A percentile compares a stretch with the other conserved stretches of the same genome.
These are phyloP conservation scores for Asterella californica DNA, from an alignment of 225 moss, liverwort and hornwort genomes.

Conservation along the genomic window DNA sequence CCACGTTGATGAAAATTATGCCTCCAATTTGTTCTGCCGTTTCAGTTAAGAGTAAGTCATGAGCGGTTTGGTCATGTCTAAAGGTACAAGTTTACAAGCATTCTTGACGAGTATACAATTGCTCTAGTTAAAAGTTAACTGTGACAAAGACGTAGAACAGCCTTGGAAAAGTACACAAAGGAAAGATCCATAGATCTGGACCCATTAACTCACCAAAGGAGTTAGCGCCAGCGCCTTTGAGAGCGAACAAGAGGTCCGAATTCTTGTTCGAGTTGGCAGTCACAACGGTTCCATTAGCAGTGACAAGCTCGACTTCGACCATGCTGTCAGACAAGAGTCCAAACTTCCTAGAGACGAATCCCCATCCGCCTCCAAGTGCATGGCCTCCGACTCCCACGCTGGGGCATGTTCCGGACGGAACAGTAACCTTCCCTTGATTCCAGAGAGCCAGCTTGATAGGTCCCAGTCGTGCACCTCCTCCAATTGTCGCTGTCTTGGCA, in stretches of 20 bases:
- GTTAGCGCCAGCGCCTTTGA: constrained; percentile 65
- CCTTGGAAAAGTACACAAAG: too few species aligned
- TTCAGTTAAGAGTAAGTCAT: neutral
- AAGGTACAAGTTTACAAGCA: neutral
- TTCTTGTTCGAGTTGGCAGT: constrained; percentile 50
- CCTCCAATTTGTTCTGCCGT: neutral
- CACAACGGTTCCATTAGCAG: constrained; percentile 51
- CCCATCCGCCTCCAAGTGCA: constrained; percentile 80
- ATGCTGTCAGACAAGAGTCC: constrained; percentile 61
- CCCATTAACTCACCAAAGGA: constrained; percentile 43
- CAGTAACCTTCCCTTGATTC: constrained; percentile 76
- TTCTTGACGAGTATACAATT: neutral
- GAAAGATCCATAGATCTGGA: neutral
- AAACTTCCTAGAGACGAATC: constrained; percentile 61
- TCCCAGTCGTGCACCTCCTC: constrained; percentile 63
- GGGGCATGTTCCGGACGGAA: constrained; percentile 59
- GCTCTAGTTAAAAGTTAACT: too few species aligned
- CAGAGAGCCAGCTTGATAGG: constrained; percentile 66
- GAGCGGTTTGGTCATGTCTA: neutral
- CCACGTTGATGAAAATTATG: neutral
- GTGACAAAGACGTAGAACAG: neutral
- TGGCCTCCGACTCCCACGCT: constrained; percentile 75
- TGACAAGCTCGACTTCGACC: constrained; percentile 46
- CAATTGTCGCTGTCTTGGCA: constrained; percentile 45
- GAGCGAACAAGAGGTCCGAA: constrained; percentile 51